A percentile compares a stretch with the other conserved stretches of the same genome.
Evolutionary conservation across 306 rosid species (phyloP).

Genomic region (Amphicarpaea edgeworthii): DNA sequence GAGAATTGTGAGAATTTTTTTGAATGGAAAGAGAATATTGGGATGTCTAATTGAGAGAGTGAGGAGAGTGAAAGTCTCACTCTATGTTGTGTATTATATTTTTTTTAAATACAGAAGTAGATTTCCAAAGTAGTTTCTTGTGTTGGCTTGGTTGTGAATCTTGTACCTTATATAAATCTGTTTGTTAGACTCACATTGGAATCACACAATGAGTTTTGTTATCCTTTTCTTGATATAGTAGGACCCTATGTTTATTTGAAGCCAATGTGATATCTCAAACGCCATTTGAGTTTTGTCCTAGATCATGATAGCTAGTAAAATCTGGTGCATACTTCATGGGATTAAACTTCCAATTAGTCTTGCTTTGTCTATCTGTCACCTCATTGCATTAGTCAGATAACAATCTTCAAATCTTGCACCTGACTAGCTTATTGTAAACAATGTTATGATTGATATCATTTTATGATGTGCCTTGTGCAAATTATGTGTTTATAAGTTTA

Average conservation of each 20-base stretch:
- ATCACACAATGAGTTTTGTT: background rate
- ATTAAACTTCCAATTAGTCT: conserved; percentile 20
- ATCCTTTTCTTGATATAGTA: conserved; percentile 3
- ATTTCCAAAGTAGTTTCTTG: background rate
- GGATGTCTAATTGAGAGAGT: background rate
- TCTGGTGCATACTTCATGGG: background rate
- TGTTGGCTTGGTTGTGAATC: conserved; percentile 18
- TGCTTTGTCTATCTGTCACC: background rate
- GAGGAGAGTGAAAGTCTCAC: background rate
- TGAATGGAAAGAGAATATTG: background rate
- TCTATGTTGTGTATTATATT: background rate
- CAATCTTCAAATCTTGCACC: conserved; percentile 17
- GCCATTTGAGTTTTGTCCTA: conserved; percentile 1
- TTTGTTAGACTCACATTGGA: background rate
- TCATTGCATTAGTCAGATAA: conserved; percentile 3
- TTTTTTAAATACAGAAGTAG: background rate
- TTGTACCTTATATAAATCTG: conserved; percentile 1
- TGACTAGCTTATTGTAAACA: background rate
- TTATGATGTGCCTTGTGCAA: background rate
- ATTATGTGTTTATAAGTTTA: conserved; percentile 1
- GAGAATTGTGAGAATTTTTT: background rate
- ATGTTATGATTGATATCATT: background rate
- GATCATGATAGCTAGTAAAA: conserved; percentile 12
- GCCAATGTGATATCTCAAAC: background rate
- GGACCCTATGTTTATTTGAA: background rate